Base-by-base conservation (phyloP, 164 flowering plant species). In the Berberis thunbergii region DNA sequence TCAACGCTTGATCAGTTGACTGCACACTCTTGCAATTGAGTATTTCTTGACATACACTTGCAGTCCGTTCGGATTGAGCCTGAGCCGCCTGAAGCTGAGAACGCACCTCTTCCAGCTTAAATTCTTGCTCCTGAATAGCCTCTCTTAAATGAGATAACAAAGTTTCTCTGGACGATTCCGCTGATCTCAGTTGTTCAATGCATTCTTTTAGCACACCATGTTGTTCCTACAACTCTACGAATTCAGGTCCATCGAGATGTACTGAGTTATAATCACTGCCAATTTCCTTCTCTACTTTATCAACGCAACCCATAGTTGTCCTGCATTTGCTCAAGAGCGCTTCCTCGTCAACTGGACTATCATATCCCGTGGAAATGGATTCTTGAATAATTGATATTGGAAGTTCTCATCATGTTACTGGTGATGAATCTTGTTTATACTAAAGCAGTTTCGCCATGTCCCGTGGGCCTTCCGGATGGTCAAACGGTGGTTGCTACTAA, bases 41-140 rank as follows among this genome's bases (percentile, higher is more conserved):
- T 26, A 26, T 26, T 26, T 26, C 26, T 26, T 26, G 26, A 26
- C 26, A 26, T 26, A 26, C 26, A 26, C 26, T 26, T 26, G 26
- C 26, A 26, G 26, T 26, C 26, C 26, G 26, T 26, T 26, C 26
- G 26, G 26, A 26, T 26, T 26, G 26, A 26, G 26, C 26, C 26
- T 26, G 26, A 26, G 26, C 26, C 26, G 26, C 26, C 26, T 26
- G 26, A 26, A 26, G 26, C 26, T 26, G 26, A 26, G 26, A 26
- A 26, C 26, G 26, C 26, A 26, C 26, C 26, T 26, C 26, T 26
- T 26, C 26, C 26, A 26, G 26, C 26, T 26, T 26, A 26, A 26
- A 26, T 26, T 26, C 98, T 97, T 91, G 88, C 75, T 94, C 98
- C 58, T 81, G 84, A 26, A 91, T 78, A 76, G 95, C 93, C 64